A percentile compares a stretch with the other conserved stretches of the same genome.
Conservation (phyloP, 768 basidiomycete genomes). For the Clathrus columnatus region DNA sequence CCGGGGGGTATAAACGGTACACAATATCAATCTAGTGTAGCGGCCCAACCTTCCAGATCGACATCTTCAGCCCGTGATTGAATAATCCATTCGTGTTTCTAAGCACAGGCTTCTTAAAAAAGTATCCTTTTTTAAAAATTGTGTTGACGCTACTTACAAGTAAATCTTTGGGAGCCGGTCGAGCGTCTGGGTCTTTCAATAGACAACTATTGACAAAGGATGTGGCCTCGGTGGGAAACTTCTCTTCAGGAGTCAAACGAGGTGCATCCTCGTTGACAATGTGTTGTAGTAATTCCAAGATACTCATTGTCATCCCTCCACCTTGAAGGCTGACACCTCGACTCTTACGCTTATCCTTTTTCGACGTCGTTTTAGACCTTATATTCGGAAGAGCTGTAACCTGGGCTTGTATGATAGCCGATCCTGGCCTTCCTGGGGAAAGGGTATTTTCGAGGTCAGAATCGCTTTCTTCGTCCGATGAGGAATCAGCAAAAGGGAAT, state of each 20-base stretch:
- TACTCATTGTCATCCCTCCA: constrained; percentile 96
- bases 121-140: background rate
- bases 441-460: constrained; percentile 57
- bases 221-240: constrained; percentile 66
- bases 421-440: constrained; percentile 58
- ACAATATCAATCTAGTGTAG: constrained; percentile 46
- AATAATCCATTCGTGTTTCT: constrained; percentile 75
- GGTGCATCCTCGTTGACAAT: constrained; percentile 99
- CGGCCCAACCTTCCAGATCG: constrained; percentile 76
- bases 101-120: background rate
- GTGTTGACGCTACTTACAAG: constrained; percentile 40
- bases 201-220: constrained; percentile 85
- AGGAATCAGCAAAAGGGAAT: constrained; percentile 89
- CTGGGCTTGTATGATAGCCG: constrained; percentile 25
- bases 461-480: constrained; percentile 64
- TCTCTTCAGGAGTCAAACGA: constrained; percentile 63
- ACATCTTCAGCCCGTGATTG: constrained; percentile 48
- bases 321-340: constrained; percentile 91
- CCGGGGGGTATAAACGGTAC: background rate
- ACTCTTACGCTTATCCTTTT: constrained; percentile 80
- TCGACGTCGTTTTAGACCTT: constrained; percentile 28
- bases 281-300: constrained; percentile 91
- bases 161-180: constrained; percentile 84
- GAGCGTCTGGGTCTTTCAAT: constrained; percentile 76
- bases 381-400: background rate